Evolutionary conservation across 108 stramenopile genomes (phyloP).

Genomic region (Pseudonitzschia multiseries): DNA sequence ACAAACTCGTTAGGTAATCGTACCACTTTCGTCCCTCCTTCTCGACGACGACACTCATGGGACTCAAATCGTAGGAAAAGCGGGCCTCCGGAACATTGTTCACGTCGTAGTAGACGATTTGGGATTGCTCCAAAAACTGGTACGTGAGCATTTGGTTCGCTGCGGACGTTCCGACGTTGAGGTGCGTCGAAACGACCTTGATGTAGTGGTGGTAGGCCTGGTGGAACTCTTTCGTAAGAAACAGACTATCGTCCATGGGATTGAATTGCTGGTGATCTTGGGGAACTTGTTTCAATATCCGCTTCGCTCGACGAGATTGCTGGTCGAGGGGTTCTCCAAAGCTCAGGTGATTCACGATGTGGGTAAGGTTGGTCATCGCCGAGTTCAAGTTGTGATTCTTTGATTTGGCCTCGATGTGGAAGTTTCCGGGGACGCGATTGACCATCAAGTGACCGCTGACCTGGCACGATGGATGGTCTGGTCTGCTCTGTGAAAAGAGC

Average conservation of each 20-base stretch:
- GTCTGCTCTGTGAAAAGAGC: conserved; percentile 56
- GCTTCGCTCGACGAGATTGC: conserved; percentile 60
- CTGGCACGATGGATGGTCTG: conserved; percentile 89
- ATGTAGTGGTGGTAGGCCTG: conserved; percentile 97
- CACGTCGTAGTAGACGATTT: conserved; percentile 76
- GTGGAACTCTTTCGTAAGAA: conserved; percentile 73
- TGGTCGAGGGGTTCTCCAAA: conserved; percentile 83
- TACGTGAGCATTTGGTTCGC: conserved; percentile 65
- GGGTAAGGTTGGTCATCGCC: conserved; percentile 93
- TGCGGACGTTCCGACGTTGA: conserved; percentile 64
- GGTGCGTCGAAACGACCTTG: conserved; percentile 95
- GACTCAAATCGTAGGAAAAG: conserved; percentile 88
- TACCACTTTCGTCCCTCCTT: conserved; percentile 89
- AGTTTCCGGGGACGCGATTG: conserved; percentile 97
- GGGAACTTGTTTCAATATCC: conserved; percentile 81
- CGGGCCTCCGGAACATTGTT: conserved; percentile 84
- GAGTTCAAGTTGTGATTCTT: conserved; percentile 93
- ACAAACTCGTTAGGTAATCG: conserved; percentile 92
- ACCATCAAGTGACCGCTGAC: conserved; percentile 83
- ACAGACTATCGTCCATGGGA: conserved; percentile 81
- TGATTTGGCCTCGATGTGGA: conserved; percentile 95
- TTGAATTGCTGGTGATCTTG: conserved; percentile 80
- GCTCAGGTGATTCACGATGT: conserved; percentile 90
- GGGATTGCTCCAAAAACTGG: conserved; percentile 85
- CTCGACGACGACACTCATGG: conserved; percentile 86